These are phyloP conservation scores for Hymenoscyphus scutula DNA, from an alignment of 2,329 filamentous ascomycete species.

Conservation along the genomic window DNA sequence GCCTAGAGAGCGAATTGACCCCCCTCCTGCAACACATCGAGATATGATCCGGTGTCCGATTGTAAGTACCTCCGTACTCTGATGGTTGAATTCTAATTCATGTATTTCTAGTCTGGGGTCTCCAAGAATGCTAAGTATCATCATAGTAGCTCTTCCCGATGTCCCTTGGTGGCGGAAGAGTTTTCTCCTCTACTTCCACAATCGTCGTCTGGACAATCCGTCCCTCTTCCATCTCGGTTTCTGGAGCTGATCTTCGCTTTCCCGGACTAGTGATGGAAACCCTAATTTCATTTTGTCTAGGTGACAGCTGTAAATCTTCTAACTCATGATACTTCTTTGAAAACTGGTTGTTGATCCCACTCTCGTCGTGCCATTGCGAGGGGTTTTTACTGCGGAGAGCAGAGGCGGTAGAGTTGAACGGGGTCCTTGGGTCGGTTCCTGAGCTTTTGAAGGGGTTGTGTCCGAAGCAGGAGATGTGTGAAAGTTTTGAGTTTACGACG, in stretches of 20 bases:
- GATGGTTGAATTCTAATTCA: background rate
- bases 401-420: constrained; percentile 1
- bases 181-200: constrained; percentile 7
- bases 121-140: constrained; percentile 4
- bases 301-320: constrained; percentile 2
- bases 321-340: constrained; percentile 4
- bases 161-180: background rate
- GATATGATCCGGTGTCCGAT: too few relatives aligned
- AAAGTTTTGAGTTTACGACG: constrained; percentile 2
- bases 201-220: constrained; percentile 5
- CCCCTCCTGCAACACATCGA: background rate
- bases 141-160: constrained; percentile 6
- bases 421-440: background rate
- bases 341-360: background rate
- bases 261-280: constrained; percentile 7
- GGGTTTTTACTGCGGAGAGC: background rate
- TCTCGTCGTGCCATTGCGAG: constrained; percentile 2
- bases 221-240: background rate
- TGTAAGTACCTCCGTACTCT: too few relatives aligned
- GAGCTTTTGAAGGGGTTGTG: background rate
- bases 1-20: background rate
- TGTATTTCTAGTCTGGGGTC: background rate
- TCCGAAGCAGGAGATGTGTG: constrained; percentile 1
- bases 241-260: background rate
- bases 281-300: background rate